Evolutionary conservation across 176 grass and related monocot species (phyloP).

Genomic region (Bonia amplexicaulis): DNA sequence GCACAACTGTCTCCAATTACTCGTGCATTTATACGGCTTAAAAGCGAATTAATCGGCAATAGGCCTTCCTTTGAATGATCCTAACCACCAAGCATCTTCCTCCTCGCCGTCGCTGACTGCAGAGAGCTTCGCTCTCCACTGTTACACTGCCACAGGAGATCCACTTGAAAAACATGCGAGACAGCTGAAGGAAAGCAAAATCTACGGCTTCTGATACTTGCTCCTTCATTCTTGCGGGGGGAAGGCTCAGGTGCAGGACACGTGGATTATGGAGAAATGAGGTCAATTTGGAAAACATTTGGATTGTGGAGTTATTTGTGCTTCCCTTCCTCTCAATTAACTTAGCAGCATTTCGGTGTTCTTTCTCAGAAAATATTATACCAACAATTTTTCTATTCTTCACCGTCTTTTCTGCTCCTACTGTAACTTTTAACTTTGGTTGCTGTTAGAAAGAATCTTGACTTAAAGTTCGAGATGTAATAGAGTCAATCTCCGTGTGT

Average conservation of each 20-base stretch:
- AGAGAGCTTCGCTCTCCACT: neutral
- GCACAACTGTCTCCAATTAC: constrained; percentile 83
- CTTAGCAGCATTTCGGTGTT: neutral
- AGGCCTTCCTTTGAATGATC: constrained; percentile 64
- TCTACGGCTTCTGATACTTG: neutral
- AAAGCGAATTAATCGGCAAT: constrained; percentile 72
- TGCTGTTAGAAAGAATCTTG: no score
- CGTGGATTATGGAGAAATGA: neutral
- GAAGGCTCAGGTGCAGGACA: neutral
- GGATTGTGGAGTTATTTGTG: neutral
- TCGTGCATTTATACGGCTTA: constrained; percentile 86
- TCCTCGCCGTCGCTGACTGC: neutral
- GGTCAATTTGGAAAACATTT: neutral
- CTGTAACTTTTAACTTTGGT: neutral
- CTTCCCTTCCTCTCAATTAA: neutral
- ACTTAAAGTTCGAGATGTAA: no score
- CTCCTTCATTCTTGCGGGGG: neutral
- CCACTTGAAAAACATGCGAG: neutral
- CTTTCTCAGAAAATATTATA: neutral
- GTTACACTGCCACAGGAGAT: neutral
- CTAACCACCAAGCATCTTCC: constrained; percentile 48
- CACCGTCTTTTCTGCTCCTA: neutral
- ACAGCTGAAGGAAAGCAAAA: neutral
- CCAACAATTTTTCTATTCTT: neutral
- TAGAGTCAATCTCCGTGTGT: no score